Evolutionary conservation across 768 basidiomycete genomes (phyloP).

Genomic region (Suillus subalutaceus): DNA sequence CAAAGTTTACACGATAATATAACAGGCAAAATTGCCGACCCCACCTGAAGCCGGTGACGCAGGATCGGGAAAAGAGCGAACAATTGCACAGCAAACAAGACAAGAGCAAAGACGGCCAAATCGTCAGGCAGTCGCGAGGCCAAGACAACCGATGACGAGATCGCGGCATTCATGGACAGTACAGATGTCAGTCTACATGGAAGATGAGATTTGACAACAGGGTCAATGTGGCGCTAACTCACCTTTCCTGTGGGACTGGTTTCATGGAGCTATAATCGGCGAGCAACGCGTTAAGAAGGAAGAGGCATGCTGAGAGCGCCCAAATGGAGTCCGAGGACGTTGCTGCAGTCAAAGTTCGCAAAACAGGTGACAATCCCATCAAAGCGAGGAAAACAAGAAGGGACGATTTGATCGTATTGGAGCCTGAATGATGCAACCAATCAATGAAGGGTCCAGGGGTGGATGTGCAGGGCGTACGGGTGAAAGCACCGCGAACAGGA

Average conservation of each 20-base stretch:
- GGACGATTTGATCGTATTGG: conserved; percentile 77
- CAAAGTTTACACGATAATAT: conserved; percentile 18
- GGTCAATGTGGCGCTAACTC: conserved; percentile 26
- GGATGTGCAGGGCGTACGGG: conserved; percentile 26
- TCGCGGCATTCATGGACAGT: conserved; percentile 87
- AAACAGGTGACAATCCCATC: conserved; percentile 87
- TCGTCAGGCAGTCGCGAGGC: conserved; percentile 87
- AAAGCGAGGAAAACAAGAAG: conserved; percentile 87
- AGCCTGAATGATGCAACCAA: conserved; percentile 45
- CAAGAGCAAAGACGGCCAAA: conserved; percentile 85
- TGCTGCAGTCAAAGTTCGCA: conserved; percentile 90
- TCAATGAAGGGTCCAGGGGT: conserved; percentile 9
- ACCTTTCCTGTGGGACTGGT: conserved; percentile 62
- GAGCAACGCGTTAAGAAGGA: conserved; percentile 78
- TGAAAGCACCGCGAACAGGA: conserved; percentile 26
- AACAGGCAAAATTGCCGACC: conserved; percentile 19
- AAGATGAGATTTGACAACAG: conserved; percentile 26
- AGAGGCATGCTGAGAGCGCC: conserved; percentile 87
- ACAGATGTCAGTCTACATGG: conserved; percentile 72
- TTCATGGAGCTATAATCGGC: conserved; percentile 74
- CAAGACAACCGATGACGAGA: conserved; percentile 90
- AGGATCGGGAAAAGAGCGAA: conserved; percentile 87
- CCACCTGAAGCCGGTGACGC: conserved; percentile 71
- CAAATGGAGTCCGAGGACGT: conserved; percentile 97
- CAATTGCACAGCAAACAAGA: conserved; percentile 78